Base-by-base conservation (phyloP, 371 early-diverging fungal species). In the Basidiobolus meristosporus region DNA sequence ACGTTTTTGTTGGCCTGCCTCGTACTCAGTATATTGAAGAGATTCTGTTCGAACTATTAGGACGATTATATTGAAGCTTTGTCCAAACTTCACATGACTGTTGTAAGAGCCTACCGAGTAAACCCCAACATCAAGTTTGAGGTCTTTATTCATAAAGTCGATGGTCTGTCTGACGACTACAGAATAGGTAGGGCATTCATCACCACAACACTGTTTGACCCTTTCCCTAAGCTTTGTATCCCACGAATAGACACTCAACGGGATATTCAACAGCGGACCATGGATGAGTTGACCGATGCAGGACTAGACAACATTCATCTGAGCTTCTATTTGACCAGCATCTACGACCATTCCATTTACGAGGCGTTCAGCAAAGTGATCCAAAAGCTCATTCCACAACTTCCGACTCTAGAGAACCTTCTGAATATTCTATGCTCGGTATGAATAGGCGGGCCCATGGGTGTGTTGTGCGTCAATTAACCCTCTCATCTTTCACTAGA, bases 301-400 rank as follows among this genome's bases (percentile, higher is more conserved):
- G 78, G 76, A 46, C 52, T 85, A 38, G 80, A 90, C 56, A 64
- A 74, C 44, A 69, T 87, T 22, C 77, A 72, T 21, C 48, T 92
- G 39, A 68, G 66, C 5, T 93, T 90, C 49, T 81, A 88, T 52
- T 61, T 89, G 36, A 95, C 96, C 0, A 79, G 82, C 33, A 92
- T 95, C 39, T 95, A 90, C 47, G 90, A 89, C 55, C 86, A 90
- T 47, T 84, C 86, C 1, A 82, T 95, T 38, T 86, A 77, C 57
- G 96, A 95, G 61, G 96, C 96, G 1, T 79, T 93, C 41, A 83
- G 84, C 41, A 87, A 87, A 44, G 90, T 95, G 31, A 73, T 90
- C 19, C 92, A 90, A 60, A 84, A 88, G 41, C 56, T 95, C 41
- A 83, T 95, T 32, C 75, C 81, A 2, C 78, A 85, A 50, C 50